Base-by-base conservation (phyloP, 345 rosid genomes). In the Erysimum cheiranthoides region DNA sequence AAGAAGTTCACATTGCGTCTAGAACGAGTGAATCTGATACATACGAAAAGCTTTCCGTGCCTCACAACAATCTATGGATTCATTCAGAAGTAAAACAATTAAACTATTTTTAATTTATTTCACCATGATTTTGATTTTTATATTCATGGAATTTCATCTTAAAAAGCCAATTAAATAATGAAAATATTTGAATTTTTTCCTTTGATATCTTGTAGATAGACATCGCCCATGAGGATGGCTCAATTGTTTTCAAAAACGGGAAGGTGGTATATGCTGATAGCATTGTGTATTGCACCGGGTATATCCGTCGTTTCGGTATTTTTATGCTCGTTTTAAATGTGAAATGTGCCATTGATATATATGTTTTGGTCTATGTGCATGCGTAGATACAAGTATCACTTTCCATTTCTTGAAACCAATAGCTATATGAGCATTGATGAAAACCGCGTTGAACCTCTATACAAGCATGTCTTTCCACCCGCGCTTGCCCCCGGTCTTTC, bases 241-340 rank as follows among this genome's bases (percentile, higher is more conserved):
- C 83, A 18, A 74, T 88, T 73, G 68, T 82, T 38, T 89, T 93
- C 62, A 83, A 66, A n/a, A 88, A 86, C 59, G 90, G 96, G 70
- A 82, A 73, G 54, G 57, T 52, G 13, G 76, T 85, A 12, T 12
- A 17, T 10, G 93, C 91, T 0, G 86, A 89, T 80, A 66, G 81
- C 49, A 85, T 93, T 76, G 70, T 93, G 49, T 89, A 89, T 64
- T 88, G 96, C 81, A 91, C 93, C 0, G 97, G 93, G 96, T 93
- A 85, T 3, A 82, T 61, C 8, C 1, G 39, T 35, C 14, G 21
- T 39, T 67, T 58, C 3, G 10, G n/a, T 60, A 60, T 27, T 14
- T 42, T 4, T 16, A 36, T 61, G 32, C 21, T 51, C 17, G 8
- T 49, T 4, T 61, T 2, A 13, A 25, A 34, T 14, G 31, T 25